Evolutionary conservation across 805 yeast genomes (phyloP).

Genomic region (Wickerhamiella brachini): DNA sequence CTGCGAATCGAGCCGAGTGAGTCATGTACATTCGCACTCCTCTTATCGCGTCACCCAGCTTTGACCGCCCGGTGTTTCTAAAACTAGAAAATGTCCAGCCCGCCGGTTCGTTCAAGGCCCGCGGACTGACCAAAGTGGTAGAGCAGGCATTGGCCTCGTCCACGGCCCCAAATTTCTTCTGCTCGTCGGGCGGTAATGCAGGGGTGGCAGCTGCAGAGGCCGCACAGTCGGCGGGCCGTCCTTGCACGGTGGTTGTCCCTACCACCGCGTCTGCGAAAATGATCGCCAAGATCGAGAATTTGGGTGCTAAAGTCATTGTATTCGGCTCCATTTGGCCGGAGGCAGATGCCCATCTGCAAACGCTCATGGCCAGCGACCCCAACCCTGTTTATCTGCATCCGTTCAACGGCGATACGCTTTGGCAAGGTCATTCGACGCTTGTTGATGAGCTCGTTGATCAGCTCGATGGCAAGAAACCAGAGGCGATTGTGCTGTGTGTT

Average conservation of each 20-base stretch:
- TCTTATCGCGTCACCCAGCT: slow-evolving; percentile 49
- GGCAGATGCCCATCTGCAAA: slow-evolving; percentile 65
- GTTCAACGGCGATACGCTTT: slow-evolving; percentile 80
- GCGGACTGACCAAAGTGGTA: slow-evolving; percentile 15
- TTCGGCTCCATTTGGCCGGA: slow-evolving; percentile 67
- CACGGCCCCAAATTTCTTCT: slow-evolving; percentile 35
- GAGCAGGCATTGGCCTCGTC: slow-evolving; percentile 32
- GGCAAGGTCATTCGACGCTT: slow-evolving; percentile 92
- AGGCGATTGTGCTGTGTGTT: slow-evolving; percentile 79
- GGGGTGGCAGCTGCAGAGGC: slow-evolving; percentile 94
- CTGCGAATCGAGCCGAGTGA: too few species aligned
- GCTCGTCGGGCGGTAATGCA: slow-evolving; percentile 74
- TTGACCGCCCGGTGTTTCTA: slow-evolving; percentile 59
- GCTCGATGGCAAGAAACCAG: slow-evolving; percentile 50
- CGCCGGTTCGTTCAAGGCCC: slow-evolving; percentile 81
- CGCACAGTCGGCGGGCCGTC: slow-evolving; percentile 46
- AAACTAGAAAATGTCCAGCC: slow-evolving; percentile 84
- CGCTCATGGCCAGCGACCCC: slow-evolving; percentile 64
- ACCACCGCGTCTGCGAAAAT: slow-evolving; percentile 33
- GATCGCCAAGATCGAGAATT: slow-evolving; percentile 29
- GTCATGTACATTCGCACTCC: slow-evolving; percentile 37
- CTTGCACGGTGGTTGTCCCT: slow-evolving; percentile 53
- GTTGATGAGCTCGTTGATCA: slow-evolving; percentile 81
- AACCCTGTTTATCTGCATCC: slow-evolving; percentile 86
- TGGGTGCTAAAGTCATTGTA: slow-evolving; percentile 40